Evolutionary conservation across 164 flowering plant species (phyloP).

Genomic region (Euptelea pleiosperma): DNA sequence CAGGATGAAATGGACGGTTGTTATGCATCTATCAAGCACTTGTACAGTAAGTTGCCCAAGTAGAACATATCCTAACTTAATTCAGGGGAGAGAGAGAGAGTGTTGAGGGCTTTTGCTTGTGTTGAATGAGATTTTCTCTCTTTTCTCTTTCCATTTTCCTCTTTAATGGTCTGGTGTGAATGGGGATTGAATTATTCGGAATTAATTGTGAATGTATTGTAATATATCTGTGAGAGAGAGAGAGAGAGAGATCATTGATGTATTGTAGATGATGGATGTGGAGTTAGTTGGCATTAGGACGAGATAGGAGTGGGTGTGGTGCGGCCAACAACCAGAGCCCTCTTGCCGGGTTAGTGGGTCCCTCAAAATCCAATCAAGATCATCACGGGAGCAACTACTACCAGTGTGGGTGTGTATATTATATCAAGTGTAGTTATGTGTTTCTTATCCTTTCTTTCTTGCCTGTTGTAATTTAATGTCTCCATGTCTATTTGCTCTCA

Average conservation of each 20-base stretch:
- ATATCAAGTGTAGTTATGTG: too few species aligned
- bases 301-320: slow-evolving; percentile 1
- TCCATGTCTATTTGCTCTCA: too few species aligned
- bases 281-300: slow-evolving; percentile 6
- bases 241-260: not conserved
- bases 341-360: slow-evolving; percentile 22
- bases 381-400: slow-evolving; percentile 2
- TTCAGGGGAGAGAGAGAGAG: not conserved
- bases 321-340: slow-evolving; percentile 46
- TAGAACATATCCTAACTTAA: not conserved
- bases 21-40: not conserved
- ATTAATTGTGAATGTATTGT: too few species aligned
- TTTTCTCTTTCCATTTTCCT: not conserved
- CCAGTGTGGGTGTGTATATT: not conserved
- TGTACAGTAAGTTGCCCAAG: not conserved
- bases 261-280: not conserved
- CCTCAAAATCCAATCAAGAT: slow-evolving; percentile 26
- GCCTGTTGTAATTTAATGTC: too few species aligned
- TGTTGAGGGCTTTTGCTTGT: slow-evolving; percentile 8
- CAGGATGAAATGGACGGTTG: not conserved
- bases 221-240: too few species aligned
- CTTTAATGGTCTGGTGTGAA: too few species aligned
- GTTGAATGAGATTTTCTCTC: slow-evolving; percentile 4
- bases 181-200: too few species aligned
- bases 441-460: too few species aligned